Evolutionary conservation across 2,329 filamentous ascomycete species (phyloP).

Genomic region (Botryotinia narcissicola): DNA sequence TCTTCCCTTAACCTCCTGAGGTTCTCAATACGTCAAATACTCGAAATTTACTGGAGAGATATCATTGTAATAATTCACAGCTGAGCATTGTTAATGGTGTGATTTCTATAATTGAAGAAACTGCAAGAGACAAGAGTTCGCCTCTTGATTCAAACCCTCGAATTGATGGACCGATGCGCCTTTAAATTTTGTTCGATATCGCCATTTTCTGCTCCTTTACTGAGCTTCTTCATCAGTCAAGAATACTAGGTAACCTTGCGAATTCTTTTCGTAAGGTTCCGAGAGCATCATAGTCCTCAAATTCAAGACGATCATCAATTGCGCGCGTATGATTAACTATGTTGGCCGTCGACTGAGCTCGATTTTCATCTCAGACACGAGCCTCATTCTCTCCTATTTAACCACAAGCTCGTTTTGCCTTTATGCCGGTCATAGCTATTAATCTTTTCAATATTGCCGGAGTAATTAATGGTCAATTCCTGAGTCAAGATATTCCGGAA

Average conservation of each 20-base stretch:
- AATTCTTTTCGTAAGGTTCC: not conserved
- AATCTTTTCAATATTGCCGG: too few species aligned
- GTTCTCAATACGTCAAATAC: not conserved
- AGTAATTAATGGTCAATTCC: not conserved
- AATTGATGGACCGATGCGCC: not conserved
- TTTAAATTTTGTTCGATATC: not conserved
- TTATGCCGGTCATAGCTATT: not conserved
- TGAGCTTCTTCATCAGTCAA: not conserved
- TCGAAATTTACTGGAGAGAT: not conserved
- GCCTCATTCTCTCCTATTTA: not conserved
- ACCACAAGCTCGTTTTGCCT: not conserved
- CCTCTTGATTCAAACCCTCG: not conserved
- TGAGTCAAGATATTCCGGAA: not conserved
- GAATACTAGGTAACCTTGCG: not conserved
- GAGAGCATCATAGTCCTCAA: not conserved
- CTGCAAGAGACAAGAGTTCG: not conserved
- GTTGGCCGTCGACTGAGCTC: not conserved
- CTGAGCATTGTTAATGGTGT: not conserved
- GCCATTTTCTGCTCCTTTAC: not conserved
- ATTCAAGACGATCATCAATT: not conserved
- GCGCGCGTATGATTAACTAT: not conserved
- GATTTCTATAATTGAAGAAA: not conserved
- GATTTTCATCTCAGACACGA: not conserved
- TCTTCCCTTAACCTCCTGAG: not conserved
- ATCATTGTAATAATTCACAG: not conserved